Conservation (phyloP, 2,329 filamentous ascomycete genomes). For the Cryoendolithus antarcticus region DNA sequence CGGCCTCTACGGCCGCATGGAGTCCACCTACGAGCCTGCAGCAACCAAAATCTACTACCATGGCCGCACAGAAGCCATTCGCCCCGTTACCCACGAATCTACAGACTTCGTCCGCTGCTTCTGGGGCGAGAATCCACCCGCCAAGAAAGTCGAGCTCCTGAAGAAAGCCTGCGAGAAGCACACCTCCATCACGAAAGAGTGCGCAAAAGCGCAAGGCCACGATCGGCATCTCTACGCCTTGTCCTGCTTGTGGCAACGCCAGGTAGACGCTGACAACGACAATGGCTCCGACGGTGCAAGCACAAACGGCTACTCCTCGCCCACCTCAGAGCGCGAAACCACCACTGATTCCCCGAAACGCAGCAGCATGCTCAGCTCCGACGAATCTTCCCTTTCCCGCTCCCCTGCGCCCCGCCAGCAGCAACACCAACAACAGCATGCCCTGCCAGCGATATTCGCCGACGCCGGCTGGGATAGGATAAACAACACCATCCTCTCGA, state of each 20-base stretch:
- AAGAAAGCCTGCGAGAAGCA: conserved; percentile 76
- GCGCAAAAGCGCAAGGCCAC: conserved; percentile 79
- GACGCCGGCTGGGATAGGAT: conserved; percentile 89
- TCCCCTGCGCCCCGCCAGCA: neutral
- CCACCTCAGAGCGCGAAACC: conserved; percentile 33
- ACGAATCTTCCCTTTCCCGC: conserved; percentile 29
- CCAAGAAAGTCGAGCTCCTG: conserved; percentile 75
- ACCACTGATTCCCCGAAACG: conserved; percentile 42
- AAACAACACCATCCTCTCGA: conserved; percentile 87
- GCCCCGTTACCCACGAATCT: conserved; percentile 70
- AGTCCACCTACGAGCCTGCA: conserved; percentile 93
- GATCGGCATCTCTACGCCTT: conserved; percentile 90
- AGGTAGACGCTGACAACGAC: conserved; percentile 60
- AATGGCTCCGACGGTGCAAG: conserved; percentile 41
- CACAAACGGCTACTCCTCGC: conserved; percentile 47
- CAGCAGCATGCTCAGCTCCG: conserved; percentile 38
- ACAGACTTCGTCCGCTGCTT: conserved; percentile 87
- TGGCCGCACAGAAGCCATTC: conserved; percentile 85
- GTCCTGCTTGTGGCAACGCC: conserved; percentile 88
- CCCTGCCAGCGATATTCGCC: conserved; percentile 68
- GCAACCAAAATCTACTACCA: conserved; percentile 96
- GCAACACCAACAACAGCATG: conserved; percentile 26
- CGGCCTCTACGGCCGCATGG: conserved; percentile 82
- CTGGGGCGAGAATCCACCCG: conserved; percentile 79
- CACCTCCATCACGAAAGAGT: conserved; percentile 65